Percentiles rank a stretch among this genome's conserved stretches.
These are phyloP conservation scores for Quercus parvula DNA, from an alignment of 306 rosid species.

Conservation along the genomic window DNA sequence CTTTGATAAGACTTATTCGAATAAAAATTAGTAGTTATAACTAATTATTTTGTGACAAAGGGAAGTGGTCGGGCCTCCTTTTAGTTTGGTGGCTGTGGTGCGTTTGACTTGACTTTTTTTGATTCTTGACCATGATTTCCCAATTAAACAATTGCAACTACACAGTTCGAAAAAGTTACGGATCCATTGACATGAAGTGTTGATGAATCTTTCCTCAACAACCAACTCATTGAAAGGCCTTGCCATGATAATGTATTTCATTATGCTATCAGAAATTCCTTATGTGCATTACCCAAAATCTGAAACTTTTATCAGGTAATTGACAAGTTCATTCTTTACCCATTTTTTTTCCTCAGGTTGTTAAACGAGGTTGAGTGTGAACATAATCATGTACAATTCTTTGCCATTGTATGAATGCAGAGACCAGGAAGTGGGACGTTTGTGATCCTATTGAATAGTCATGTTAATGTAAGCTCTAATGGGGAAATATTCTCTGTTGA, in stretches of 20 bases:
- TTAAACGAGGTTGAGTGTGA: slow-evolving; percentile 69
- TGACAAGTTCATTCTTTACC: slow-evolving; percentile 3
- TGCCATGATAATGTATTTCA: background rate
- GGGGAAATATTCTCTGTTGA: slow-evolving; percentile 81
- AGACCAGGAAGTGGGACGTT: slow-evolving; percentile 97
- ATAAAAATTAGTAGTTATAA: no score
- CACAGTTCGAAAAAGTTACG: background rate
- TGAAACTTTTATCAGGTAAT: slow-evolving; percentile 74
- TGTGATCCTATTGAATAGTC: slow-evolving; percentile 86
- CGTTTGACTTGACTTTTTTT: no score
- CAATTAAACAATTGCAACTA: background rate
- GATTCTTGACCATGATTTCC: no score
- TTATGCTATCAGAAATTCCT: slow-evolving; percentile 31
- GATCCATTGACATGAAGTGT: background rate
- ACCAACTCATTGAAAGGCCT: slow-evolving; percentile 45
- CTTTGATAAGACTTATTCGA: no score
- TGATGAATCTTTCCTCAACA: slow-evolving; percentile 2
- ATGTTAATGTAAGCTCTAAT: slow-evolving; percentile 72
- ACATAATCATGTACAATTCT: slow-evolving; percentile 71
- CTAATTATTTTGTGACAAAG: no score
- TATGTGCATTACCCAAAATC: slow-evolving; percentile 73
- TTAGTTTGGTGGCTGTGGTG: no score
- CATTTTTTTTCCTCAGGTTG: background rate
- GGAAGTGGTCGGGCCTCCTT: no score
- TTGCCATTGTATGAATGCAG: slow-evolving; percentile 81